A percentile compares a stretch with the other conserved stretches of the same genome.
Evolutionary conservation across 129 eudicot species (phyloP).

Genomic region (carrot (Daucus carota)): DH1_v3.0 NC_030382.2:52342001-52342500

Average conservation of each 20-base stretch:
- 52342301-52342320: background rate
- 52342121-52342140: background rate
- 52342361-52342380: conserved; percentile 75
- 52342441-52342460: conserved; percentile 81
- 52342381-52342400: conserved; percentile 93
- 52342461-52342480: conserved; percentile 53
- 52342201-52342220: conserved; percentile 96
- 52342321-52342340: background rate
- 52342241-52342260: conserved; percentile 95
- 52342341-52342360: conserved; percentile 80
- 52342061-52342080: background rate
- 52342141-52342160: conserved; percentile 40
- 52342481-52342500: background rate
- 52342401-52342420: conserved; percentile 83
- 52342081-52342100: background rate
- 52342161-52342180: conserved; percentile 78
- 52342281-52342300: background rate
- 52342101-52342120: background rate
- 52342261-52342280: background rate
- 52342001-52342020: background rate
- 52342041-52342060: background rate
- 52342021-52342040: background rate
- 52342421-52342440: conserved; percentile 84
- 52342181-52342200: conserved; percentile 73
- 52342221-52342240: conserved; percentile 91